A percentile compares a stretch with the other conserved stretches of the same genome.
Evolutionary conservation across 2,329 filamentous ascomycete species (phyloP).

Genomic region (Cercospora beticola): DNA sequence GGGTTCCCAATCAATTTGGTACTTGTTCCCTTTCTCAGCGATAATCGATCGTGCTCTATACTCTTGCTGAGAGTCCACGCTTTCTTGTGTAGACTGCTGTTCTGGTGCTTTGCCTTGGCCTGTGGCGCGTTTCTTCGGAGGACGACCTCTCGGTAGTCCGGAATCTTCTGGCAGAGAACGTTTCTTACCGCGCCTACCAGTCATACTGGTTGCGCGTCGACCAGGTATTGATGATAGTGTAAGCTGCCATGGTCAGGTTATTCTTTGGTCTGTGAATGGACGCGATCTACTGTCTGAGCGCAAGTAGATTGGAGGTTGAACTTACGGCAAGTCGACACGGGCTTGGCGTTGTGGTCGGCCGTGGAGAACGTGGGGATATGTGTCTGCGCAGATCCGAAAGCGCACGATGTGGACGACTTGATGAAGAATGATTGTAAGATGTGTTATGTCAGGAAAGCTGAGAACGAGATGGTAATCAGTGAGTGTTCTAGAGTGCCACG

Average conservation of each 20-base stretch:
- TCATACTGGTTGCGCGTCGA: slow-evolving; percentile 8
- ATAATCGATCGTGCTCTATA: slow-evolving; percentile 37
- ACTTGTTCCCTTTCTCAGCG: slow-evolving; percentile 41
- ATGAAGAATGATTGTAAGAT: not conserved
- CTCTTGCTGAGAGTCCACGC: slow-evolving; percentile 28
- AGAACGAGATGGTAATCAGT: not conserved
- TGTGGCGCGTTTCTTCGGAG: slow-evolving; percentile 11
- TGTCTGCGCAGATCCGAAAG: not conserved
- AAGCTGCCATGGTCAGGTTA: slow-evolving; percentile 4
- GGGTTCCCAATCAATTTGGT: slow-evolving; percentile 59
- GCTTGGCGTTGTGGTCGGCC: not conserved
- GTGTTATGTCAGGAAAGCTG: not conserved
- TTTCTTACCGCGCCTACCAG: slow-evolving; percentile 11
- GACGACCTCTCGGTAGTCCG: slow-evolving; percentile 5
- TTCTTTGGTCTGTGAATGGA: not conserved
- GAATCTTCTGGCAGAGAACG: slow-evolving; percentile 5
- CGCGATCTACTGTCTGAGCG: not conserved
- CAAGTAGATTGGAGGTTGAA: not conserved
- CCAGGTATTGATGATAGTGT: not conserved
- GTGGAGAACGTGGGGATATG: not conserved
- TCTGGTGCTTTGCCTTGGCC: not conserved
- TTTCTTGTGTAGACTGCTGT: slow-evolving; percentile 27
- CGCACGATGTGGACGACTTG: not conserved
- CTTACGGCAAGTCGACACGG: not conserved
- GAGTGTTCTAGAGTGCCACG: not conserved